These are phyloP conservation scores for Amaranthus hypochondriacus DNA, from an alignment of 148 eudicot species.

Conservation along the genomic window DNA sequence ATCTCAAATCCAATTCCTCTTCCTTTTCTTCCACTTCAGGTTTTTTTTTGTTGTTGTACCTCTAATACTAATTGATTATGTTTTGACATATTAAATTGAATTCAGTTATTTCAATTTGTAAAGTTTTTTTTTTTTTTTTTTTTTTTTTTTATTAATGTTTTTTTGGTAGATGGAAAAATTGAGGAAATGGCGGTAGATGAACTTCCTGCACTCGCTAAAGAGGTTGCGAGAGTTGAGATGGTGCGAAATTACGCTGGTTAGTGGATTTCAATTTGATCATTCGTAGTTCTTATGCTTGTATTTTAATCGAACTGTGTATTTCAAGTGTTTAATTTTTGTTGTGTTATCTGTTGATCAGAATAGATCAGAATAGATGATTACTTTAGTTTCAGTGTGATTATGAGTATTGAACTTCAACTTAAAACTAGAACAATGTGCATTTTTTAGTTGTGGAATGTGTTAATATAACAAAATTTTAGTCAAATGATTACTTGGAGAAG, in stretches of 20 bases:
- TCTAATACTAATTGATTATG: not conserved
- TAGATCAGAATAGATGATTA: not conserved
- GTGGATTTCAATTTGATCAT: constrained; percentile 6
- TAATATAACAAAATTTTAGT: not conserved
- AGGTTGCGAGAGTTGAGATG: constrained; percentile 85
- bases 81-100: not conserved
- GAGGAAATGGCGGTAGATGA: constrained; percentile 62
- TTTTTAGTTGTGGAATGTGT: not conserved
- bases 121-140: not conserved
- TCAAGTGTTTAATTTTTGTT: not conserved
- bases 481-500: not conserved
- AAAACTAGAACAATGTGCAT: not conserved
- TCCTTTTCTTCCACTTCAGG: constrained; percentile 32
- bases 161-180: constrained; percentile 29
- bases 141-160: not conserved
- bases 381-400: not conserved
- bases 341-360: not conserved
- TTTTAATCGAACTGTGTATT: not conserved
- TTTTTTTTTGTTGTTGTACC: not conserved
- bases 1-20: constrained; percentile 34
- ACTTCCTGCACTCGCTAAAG: constrained; percentile 79
- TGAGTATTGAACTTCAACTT: not conserved
- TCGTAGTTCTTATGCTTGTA: not conserved
- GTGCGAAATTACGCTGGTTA: constrained; percentile 82
- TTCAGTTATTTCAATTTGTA: constrained; percentile 1